Evolutionary conservation across 768 basidiomycete species (phyloP).

Genomic region (Mycena maculata): DNA sequence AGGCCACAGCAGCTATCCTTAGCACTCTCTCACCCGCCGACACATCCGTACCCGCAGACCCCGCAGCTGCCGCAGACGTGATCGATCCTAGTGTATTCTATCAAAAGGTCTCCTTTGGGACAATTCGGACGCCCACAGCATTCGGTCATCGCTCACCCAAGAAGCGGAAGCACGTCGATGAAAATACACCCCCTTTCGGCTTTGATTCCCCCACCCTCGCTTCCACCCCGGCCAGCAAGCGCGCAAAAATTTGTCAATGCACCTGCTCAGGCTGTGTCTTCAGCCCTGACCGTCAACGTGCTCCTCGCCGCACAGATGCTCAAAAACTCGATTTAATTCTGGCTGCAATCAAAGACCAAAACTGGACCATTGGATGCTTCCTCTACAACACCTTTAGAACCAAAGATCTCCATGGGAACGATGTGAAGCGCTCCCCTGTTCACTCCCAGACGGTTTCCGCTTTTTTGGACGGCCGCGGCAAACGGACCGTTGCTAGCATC

Average conservation of each 20-base stretch:
- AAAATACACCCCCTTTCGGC: background rate
- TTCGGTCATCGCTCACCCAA: background rate
- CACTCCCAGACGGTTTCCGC: constrained; percentile 18
- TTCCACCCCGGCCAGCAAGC: background rate
- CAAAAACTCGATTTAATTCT: constrained; percentile 19
- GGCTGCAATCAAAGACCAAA: background rate
- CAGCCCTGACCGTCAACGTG: background rate
- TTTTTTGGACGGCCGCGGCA: constrained; percentile 2
- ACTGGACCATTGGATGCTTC: constrained; percentile 14
- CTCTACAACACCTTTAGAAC: constrained; percentile 5
- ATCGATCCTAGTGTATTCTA: background rate
- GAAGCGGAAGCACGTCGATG: background rate
- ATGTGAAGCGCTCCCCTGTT: background rate
- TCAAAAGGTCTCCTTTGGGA: background rate
- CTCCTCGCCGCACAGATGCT: constrained; percentile 1
- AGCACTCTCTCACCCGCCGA: background rate
- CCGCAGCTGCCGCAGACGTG: background rate
- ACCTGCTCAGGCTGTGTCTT: background rate
- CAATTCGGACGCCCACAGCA: background rate
- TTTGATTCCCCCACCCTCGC: background rate
- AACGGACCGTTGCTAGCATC: constrained; percentile 1
- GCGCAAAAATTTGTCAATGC: background rate
- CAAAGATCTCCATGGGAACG: constrained; percentile 1
- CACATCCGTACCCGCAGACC: background rate
- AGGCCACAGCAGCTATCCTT: too few relatives aligned